Evolutionary conservation across 306 rosid genomes (phyloP).

Genomic region (Cucumis melo): DNA sequence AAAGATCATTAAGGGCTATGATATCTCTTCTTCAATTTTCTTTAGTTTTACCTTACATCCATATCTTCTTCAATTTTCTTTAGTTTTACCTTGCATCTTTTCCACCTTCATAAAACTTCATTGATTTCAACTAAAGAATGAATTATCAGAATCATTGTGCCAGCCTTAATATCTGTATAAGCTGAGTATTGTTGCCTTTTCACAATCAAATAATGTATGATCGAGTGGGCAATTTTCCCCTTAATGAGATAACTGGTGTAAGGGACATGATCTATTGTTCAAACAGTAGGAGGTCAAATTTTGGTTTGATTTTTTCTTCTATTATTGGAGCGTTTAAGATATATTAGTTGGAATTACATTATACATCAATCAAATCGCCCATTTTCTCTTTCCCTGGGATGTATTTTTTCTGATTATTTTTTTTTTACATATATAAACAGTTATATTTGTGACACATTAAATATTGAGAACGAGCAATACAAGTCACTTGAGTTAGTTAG

Average conservation of each 20-base stretch:
- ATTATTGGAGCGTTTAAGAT: neutral
- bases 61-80: too few relatives aligned
- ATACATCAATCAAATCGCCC: neutral
- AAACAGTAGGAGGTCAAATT: neutral
- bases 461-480: neutral
- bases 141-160: too few relatives aligned
- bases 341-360: neutral
- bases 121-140: too few relatives aligned
- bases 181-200: neutral
- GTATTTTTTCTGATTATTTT: too few relatives aligned
- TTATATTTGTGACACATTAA: neutral
- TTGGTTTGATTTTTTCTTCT: neutral
- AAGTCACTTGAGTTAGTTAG: conserved; percentile 4
- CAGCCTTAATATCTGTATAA: neutral
- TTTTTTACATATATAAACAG: neutral
- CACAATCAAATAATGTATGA: neutral
- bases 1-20: neutral
- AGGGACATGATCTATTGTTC: neutral
- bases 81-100: too few relatives aligned
- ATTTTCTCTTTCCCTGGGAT: neutral
- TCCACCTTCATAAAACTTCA: too few relatives aligned
- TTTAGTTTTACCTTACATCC: too few relatives aligned
- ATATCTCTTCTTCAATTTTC: neutral
- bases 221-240: neutral
- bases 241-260: neutral